phyloP scores from a whole-genome alignment of 78 protist genomes.

The slime mould (Dictyostelium discoideum) region DNA sequence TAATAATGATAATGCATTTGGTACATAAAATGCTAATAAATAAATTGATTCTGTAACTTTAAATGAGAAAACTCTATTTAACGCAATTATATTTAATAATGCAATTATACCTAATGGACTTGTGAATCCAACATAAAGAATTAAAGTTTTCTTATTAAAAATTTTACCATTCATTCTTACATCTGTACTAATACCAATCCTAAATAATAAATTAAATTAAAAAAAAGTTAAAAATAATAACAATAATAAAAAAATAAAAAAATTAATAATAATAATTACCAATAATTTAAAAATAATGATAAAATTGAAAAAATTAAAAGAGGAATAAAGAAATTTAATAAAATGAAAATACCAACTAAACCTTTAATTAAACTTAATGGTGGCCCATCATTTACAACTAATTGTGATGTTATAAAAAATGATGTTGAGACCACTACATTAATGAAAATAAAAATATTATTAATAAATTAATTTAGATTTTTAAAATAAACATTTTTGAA shows the following conservation, averaged over 20 bases:
- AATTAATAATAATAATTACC: neutral
- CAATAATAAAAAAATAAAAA: neutral
- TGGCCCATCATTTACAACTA: neutral
- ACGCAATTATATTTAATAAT: conserved; percentile 8
- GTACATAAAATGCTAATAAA: neutral
- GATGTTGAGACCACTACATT: neutral
- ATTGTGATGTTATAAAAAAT: neutral
- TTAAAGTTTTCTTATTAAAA: neutral
- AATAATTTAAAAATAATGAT: conserved; percentile 12
- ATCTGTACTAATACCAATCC: conserved; percentile 17
- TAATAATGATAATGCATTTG: conserved; percentile 4
- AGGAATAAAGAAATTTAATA: conserved; percentile 12
- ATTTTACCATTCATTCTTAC: conserved; percentile 14
- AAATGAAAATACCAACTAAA: neutral
- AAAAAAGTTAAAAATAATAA: neutral
- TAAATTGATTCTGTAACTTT: conserved; percentile 17
- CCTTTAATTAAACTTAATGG: neutral
- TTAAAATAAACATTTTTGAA: too few relatives aligned
- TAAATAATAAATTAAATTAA: neutral
- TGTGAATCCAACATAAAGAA: neutral
- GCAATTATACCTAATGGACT: conserved; percentile 17
- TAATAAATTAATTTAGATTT: too few relatives aligned
- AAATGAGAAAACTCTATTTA: neutral
- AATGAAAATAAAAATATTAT: neutral
- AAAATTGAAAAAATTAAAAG: conserved; percentile 19